phyloP scores from a whole-genome alignment of 768 basidiomycete species.

The Tylopilus vinaceipallidus region DNA sequence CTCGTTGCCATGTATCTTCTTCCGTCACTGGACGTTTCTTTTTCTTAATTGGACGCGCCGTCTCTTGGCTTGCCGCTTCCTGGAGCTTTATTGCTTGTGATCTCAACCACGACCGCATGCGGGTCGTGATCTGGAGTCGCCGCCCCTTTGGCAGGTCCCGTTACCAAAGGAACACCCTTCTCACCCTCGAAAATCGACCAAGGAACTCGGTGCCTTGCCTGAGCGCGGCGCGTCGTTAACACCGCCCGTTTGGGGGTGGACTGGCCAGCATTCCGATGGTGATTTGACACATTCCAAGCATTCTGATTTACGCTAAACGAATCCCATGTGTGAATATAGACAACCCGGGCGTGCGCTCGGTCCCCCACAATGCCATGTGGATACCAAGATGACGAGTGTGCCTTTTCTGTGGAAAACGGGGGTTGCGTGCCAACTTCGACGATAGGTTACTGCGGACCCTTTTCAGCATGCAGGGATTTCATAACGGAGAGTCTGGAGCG shows the following conservation, averaged over 20 bases:
- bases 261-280: constrained; percentile 25
- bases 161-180: constrained; percentile 26
- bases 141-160: constrained; percentile 11
- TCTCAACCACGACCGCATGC: constrained; percentile 14
- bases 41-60: constrained; percentile 23
- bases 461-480: constrained; percentile 6
- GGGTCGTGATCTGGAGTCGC: constrained; percentile 28
- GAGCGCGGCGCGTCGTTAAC: constrained; percentile 15
- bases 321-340: constrained; percentile 19
- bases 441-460: constrained; percentile 12
- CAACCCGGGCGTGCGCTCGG: constrained; percentile 16
- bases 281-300: constrained; percentile 28
- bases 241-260: constrained; percentile 9
- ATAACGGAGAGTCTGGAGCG: constrained; percentile 10
- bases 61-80: constrained; percentile 8
- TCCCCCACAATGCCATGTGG: constrained; percentile 22
- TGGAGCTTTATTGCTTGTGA: constrained; percentile 19
- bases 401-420: constrained; percentile 16
- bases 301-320: constrained; percentile 24
- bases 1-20: constrained; percentile 23
- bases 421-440: constrained; percentile 19
- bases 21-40: constrained; percentile 23
- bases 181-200: constrained; percentile 26
- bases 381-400: constrained; percentile 5
- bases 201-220: constrained; percentile 28